These are phyloP conservation scores for Phialophora verrucosa DNA, from an alignment of 2,329 filamentous ascomycete genomes.

Conservation along the genomic window DNA sequence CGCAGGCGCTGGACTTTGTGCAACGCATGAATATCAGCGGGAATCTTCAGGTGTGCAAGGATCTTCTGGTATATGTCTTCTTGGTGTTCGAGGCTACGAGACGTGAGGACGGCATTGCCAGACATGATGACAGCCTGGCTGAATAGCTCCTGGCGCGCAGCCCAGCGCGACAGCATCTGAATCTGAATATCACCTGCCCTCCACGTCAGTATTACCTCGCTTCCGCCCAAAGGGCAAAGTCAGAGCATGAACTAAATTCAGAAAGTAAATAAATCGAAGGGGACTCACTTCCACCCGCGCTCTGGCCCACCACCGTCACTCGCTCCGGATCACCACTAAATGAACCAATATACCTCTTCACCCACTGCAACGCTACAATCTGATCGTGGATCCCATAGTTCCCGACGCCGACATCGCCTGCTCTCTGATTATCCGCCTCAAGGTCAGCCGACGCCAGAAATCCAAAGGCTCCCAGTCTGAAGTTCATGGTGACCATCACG, in stretches of 20 bases:
- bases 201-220: neutral
- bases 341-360: neutral
- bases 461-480: neutral
- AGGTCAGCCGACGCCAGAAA: neutral
- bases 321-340: neutral
- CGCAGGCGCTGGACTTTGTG: neutral
- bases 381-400: neutral
- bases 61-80: slow-evolving; percentile 6
- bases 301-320: neutral
- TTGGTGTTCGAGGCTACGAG: slow-evolving; percentile 6
- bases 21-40: neutral
- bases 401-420: neutral
- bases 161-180: neutral
- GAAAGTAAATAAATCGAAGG: neutral
- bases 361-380: neutral
- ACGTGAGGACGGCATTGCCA: neutral
- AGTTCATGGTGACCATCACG: neutral
- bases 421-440: neutral
- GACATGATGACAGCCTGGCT: slow-evolving; percentile 8
- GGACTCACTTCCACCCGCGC: neutral
- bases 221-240: neutral
- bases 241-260: no score
- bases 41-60: neutral
- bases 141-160: neutral
- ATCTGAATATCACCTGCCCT: neutral